A percentile compares a stretch with the other conserved stretches of the same genome.
These are phyloP conservation scores for Neurospora terricola DNA, from an alignment of 495 filamentous ascomycete species.

Conservation along the genomic window DNA sequence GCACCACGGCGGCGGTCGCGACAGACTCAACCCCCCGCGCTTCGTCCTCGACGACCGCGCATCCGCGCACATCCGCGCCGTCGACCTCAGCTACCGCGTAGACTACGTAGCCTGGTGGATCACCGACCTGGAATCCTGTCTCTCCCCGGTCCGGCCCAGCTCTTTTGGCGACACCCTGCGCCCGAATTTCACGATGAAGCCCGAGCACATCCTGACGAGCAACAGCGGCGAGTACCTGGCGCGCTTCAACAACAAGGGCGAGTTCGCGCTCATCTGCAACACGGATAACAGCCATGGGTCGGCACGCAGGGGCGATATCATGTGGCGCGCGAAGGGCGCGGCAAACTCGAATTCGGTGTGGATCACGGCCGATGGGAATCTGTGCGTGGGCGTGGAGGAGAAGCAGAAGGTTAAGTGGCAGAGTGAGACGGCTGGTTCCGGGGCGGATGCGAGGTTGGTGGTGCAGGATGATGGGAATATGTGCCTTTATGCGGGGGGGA, in stretches of 20 bases:
- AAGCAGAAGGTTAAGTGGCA: neutral
- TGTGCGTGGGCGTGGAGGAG: neutral
- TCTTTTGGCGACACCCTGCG: neutral
- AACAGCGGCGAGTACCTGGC: neutral
- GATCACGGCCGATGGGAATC: neutral
- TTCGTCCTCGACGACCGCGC: neutral
- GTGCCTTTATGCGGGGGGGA: neutral
- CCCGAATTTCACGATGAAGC: neutral
- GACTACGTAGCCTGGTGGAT: neutral
- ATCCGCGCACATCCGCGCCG: neutral
- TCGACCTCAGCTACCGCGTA: neutral
- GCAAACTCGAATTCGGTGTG: neutral
- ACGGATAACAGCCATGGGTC: neutral
- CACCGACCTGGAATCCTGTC: neutral
- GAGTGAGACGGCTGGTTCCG: neutral
- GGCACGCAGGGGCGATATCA: neutral
- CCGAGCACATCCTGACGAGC: neutral
- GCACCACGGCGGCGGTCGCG: neutral
- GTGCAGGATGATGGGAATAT: neutral
- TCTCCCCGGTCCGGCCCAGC: neutral
- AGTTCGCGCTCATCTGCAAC: neutral
- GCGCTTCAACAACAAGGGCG: neutral
- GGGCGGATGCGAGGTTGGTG: neutral
- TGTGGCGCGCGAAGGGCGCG: neutral
- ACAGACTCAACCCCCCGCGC: neutral